Percentiles rank a stretch among this genome's conserved stretches.
These are phyloP conservation scores for Nigrospora osmanthi DNA, from an alignment of 2,329 filamentous ascomycete species.

Conservation along the genomic window DNA sequence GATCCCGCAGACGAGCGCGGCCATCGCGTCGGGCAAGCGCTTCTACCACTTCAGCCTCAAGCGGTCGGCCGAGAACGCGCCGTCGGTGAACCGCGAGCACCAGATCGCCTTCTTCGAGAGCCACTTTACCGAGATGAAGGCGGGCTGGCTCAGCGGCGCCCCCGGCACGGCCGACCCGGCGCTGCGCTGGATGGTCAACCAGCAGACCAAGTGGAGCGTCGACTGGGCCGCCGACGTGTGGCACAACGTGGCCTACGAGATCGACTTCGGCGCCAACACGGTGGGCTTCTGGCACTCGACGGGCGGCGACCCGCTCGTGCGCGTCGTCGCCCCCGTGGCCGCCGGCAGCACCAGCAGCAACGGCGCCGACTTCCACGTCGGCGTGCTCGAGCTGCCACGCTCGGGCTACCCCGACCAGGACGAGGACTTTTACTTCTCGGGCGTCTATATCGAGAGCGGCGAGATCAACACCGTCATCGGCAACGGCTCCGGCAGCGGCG, in stretches of 20 bases:
- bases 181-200: conserved; percentile 57
- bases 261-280: conserved; percentile 55
- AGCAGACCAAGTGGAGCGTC: conserved; percentile 54
- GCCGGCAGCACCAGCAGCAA: conserved; percentile 39
- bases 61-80: conserved; percentile 50
- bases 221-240: conserved; percentile 56
- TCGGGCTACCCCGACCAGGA: conserved; percentile 41
- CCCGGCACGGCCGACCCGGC: conserved; percentile 37
- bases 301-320: conserved; percentile 46
- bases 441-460: conserved; percentile 62
- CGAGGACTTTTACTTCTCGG: conserved; percentile 66
- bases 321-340: conserved; percentile 52
- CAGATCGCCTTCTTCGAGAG: conserved; percentile 57
- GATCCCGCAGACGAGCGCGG: conserved; percentile 60
- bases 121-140: conserved; percentile 70
- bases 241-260: conserved; percentile 71
- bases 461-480: conserved; percentile 20
- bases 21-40: conserved; percentile 58
- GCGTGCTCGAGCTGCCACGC: conserved; percentile 57
- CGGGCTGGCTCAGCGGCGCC: conserved; percentile 49
- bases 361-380: conserved; percentile 66
- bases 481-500: neutral
- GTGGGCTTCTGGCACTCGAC: conserved; percentile 67
- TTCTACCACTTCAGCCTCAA: conserved; percentile 68
- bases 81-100: conserved; percentile 56